Evolutionary conservation across 345 rosid species (phyloP).

Genomic region (Anastatica hierochuntica): DNA sequence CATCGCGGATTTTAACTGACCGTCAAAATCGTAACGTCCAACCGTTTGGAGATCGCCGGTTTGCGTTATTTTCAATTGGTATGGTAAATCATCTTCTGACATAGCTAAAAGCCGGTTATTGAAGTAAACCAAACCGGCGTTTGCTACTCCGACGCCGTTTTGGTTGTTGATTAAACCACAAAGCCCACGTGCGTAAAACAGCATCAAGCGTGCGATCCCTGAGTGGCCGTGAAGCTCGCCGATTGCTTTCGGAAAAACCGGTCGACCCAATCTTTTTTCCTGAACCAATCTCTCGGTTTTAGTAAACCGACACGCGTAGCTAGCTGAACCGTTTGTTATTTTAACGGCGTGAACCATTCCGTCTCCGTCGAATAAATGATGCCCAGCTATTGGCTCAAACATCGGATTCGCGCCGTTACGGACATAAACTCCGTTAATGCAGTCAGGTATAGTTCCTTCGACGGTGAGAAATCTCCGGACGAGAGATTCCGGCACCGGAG

Average conservation of each 20-base stretch:
- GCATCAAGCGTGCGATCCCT: slow-evolving; percentile 61
- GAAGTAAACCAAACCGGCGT: slow-evolving; percentile 82
- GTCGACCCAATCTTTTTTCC: slow-evolving; percentile 38
- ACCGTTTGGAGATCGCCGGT: slow-evolving; percentile 66
- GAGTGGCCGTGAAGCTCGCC: slow-evolving; percentile 89
- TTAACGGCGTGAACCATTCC: slow-evolving; percentile 90
- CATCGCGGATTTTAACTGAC: slow-evolving; percentile 63
- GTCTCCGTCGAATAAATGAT: slow-evolving; percentile 92
- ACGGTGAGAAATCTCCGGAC: slow-evolving; percentile 41
- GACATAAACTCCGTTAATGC: slow-evolving; percentile 72
- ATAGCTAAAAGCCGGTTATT: slow-evolving; percentile 65
- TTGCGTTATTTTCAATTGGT: slow-evolving; percentile 46
- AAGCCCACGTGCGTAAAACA: slow-evolving; percentile 58
- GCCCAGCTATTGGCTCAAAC: slow-evolving; percentile 74
- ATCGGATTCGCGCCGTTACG: slow-evolving; percentile 96
- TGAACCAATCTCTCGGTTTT: slow-evolving; percentile 49
- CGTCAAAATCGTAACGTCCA: slow-evolving; percentile 52
- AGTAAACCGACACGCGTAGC: slow-evolving; percentile 84
- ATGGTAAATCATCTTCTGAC: slow-evolving; percentile 92
- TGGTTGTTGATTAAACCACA: slow-evolving; percentile 52
- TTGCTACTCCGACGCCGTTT: slow-evolving; percentile 72
- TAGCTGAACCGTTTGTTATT: slow-evolving; percentile 47
- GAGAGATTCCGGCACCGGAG: slow-evolving; percentile 69
- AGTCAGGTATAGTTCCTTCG: slow-evolving; percentile 53
- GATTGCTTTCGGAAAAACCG: slow-evolving; percentile 81